A percentile compares a stretch with the other conserved stretches of the same genome.
Evolutionary conservation across 106 monocot species (phyloP).

Genomic region (Narthecium ossifragum): DNA sequence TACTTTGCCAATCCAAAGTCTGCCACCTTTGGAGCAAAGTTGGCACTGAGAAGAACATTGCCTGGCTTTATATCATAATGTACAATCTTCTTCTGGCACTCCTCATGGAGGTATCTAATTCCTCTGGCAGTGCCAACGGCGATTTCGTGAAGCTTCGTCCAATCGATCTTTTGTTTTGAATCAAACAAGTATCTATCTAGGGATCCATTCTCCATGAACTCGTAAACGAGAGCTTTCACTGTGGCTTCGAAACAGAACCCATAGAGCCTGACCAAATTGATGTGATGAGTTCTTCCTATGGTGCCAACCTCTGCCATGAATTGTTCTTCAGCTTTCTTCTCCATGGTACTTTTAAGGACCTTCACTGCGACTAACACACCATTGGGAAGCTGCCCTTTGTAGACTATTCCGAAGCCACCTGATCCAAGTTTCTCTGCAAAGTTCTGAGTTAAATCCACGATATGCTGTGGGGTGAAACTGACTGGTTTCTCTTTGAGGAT

Average conservation of each 20-base stretch:
- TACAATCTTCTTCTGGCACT: conserved; percentile 14
- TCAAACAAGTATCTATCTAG: conserved; percentile 16
- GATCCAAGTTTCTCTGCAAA: conserved; percentile 20
- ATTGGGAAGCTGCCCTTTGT: conserved; percentile 23
- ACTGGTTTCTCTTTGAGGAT: conserved; percentile 10
- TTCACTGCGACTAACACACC: conserved; percentile 21
- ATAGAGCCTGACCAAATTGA: conserved; percentile 26
- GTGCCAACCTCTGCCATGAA: conserved; percentile 28
- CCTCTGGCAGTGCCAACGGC: conserved; percentile 22
- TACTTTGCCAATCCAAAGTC: conserved; percentile 39
- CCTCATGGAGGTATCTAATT: conserved; percentile 24
- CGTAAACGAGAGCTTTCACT: conserved; percentile 28
- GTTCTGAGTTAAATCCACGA: conserved; percentile 12
- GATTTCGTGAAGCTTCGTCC: conserved; percentile 12
- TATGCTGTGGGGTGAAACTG: conserved; percentile 10
- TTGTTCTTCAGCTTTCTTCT: conserved; percentile 21
- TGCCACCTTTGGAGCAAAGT: conserved; percentile 24
- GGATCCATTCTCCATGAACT: conserved; percentile 32
- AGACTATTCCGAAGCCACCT: conserved; percentile 26
- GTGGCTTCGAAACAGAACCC: conserved; percentile 24
- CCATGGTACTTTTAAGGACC: conserved; percentile 10
- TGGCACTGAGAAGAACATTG: conserved; percentile 23
- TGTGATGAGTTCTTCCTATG: conserved; percentile 17
- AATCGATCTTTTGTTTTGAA: background rate
- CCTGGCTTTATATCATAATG: conserved; percentile 38